Evolutionary conservation across 768 basidiomycete genomes (phyloP).

Genomic region (Lentinula sp.): DNA sequence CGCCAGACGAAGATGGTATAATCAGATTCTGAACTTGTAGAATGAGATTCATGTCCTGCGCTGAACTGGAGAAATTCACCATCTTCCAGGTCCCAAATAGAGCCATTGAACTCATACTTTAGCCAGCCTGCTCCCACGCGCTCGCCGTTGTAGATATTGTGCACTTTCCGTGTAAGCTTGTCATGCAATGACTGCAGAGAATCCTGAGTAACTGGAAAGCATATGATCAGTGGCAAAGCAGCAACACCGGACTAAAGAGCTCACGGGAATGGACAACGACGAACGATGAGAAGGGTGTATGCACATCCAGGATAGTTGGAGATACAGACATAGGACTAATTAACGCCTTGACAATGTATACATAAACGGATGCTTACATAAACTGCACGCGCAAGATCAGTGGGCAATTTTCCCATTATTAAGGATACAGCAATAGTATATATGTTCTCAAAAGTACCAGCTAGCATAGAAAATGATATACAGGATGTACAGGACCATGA

Average conservation of each 20-base stretch:
- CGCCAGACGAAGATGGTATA: constrained; percentile 85
- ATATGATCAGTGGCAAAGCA: background rate
- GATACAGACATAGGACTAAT: constrained; percentile 19
- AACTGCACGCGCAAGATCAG: too few species aligned
- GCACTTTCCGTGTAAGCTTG: constrained; percentile 63
- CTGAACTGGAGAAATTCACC: constrained; percentile 37
- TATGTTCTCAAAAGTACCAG: background rate
- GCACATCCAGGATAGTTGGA: constrained; percentile 58
- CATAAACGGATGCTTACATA: background rate
- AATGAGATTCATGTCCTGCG: background rate
- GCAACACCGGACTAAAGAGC: constrained; percentile 13
- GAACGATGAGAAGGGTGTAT: constrained; percentile 72
- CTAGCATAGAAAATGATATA: constrained; percentile 6
- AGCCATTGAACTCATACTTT: constrained; percentile 78
- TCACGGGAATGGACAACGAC: constrained; percentile 70
- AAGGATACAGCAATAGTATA: background rate
- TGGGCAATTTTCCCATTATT: too few species aligned
- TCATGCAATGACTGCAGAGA: constrained; percentile 57
- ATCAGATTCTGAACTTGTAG: constrained; percentile 56
- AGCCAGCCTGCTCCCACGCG: constrained; percentile 75
- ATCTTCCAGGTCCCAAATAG: constrained; percentile 86
- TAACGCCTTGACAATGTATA: background rate
- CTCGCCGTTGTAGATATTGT: constrained; percentile 49
- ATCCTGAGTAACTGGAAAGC: constrained; percentile 57
- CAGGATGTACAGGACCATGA: constrained; percentile 7